Evolutionary conservation across 495 filamentous ascomycete genomes (phyloP), one percentile per base, ranked within the genome.

Genomic region (Aspergillus nanangensis): DNA sequence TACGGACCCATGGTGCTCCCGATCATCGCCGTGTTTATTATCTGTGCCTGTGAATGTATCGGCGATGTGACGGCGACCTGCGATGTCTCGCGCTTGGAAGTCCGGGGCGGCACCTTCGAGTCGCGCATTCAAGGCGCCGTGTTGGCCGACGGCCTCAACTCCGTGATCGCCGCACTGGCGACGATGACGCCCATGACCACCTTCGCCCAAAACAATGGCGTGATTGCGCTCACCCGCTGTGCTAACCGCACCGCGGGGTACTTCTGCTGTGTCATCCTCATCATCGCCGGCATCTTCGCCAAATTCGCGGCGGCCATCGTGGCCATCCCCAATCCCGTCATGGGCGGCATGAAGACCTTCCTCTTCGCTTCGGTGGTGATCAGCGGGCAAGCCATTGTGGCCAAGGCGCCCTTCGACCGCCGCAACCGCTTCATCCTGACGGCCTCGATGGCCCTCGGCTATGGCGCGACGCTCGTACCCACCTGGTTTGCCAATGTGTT

Each of bases 281-380:
- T 96, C 42, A 61, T 95, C 60, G 90, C 90, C 85, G 90, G 90
- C 33, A 72, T 95, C 51, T 94, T 95, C 65, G 82, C 88, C 45
- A 95, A 95, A 53, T 94, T 95, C 62, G 88, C 90, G 13, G 90
- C 91, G 1, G 77, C 87, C 1, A 77, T 95, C 1, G 86, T 92
- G 8, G 71, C 89, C 33, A 95, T 95, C 52, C 91, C 91, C 0
- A 67, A 76, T 21, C 53, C 91, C 2, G 89, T 95, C 1, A 71
- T 95, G 4, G 90, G 90, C 41, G 91, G 91, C 23, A 94, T 96
- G 88, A 95, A 90, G 0, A 91, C 88, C 2, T 95, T 95, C 67
- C 74, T 96, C n/a, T 95, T 95, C 71, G 77, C 75, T 48, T 76
- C 87, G 7, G 91, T 96, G 18, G 86, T 87, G n/a, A 81, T 94